Conservation (phyloP, 2,329 filamentous ascomycete species). For the Fusarium ramigenum region DNA sequence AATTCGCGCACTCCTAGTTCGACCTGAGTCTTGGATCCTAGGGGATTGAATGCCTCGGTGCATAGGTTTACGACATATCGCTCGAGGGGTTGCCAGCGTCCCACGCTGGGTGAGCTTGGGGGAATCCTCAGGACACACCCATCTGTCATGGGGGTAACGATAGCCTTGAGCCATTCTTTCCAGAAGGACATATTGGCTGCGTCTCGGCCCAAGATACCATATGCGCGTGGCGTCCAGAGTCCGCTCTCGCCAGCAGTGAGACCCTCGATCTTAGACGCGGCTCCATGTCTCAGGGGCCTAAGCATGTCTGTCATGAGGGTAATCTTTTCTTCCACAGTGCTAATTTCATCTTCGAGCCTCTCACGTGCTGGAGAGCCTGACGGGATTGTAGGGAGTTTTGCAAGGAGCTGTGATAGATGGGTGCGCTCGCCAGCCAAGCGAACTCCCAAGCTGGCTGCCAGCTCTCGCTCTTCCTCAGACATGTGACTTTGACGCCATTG, state of each 20-base stretch:
- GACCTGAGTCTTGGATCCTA: conserved; percentile 94
- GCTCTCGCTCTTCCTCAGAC: conserved; percentile 88
- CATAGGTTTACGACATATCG: conserved; percentile 97
- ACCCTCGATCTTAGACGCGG: conserved; percentile 96
- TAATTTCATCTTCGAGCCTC: conserved; percentile 90
- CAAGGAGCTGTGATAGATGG: conserved; percentile 86
- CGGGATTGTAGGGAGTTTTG: conserved; percentile 80
- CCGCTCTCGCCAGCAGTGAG: conserved; percentile 95
- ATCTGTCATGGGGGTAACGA: conserved; percentile 95
- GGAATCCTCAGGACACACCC: conserved; percentile 84
- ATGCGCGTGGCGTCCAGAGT: conserved; percentile 93
- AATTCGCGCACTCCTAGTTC: conserved; percentile 91
- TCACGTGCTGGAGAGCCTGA: conserved; percentile 87
- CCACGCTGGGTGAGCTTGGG: conserved; percentile 86
- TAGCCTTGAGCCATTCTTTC: conserved; percentile 97
- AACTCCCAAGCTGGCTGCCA: conserved; percentile 91
- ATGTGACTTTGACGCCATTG: conserved; percentile 87
- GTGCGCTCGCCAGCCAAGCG: conserved; percentile 87
- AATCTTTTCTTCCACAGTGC: conserved; percentile 96
- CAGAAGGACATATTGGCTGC: conserved; percentile 87
- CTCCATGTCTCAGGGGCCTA: conserved; percentile 89
- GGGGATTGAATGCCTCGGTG: conserved; percentile 90
- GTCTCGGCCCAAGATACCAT: conserved; percentile 90
- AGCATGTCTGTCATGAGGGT: conserved; percentile 95
- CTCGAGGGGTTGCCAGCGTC: conserved; percentile 95